Conservation (phyloP, 371 early-diverging fungal species). For the Mortierella sp. region DNA sequence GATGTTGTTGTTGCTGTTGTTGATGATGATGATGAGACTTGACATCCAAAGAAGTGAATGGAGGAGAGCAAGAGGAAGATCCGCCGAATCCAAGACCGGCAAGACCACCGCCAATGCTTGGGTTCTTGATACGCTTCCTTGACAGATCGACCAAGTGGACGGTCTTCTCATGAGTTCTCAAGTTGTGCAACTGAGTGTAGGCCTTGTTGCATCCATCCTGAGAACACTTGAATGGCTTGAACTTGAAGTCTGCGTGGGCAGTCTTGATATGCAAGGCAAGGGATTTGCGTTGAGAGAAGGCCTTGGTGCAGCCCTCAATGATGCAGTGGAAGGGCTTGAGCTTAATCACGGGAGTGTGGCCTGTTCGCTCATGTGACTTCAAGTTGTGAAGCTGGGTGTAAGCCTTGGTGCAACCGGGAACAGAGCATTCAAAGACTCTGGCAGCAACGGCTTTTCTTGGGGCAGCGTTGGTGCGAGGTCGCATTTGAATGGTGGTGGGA, state of each 20-base stretch:
- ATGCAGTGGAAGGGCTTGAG: constrained; percentile 51
- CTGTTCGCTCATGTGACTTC: constrained; percentile 69
- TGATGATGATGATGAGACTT: constrained; percentile 8
- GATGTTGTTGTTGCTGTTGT: constrained; percentile 9
- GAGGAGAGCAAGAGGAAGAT: constrained; percentile 4
- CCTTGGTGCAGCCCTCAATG: constrained; percentile 51
- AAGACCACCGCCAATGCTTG: constrained; percentile 7
- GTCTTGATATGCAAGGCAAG: constrained; percentile 47
- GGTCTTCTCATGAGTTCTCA: constrained; percentile 55
- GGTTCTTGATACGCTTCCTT: constrained; percentile 45
- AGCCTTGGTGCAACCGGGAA: constrained; percentile 62
- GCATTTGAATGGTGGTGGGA: constrained; percentile 35
- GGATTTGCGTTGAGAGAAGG: constrained; percentile 54
- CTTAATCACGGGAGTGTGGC: constrained; percentile 60
- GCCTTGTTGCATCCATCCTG: constrained; percentile 61
- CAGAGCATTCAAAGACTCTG: constrained; percentile 49
- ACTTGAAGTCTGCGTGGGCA: constrained; percentile 58
- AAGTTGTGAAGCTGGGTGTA: constrained; percentile 68
- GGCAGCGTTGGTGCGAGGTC: constrained; percentile 25
- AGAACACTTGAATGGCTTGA: constrained; percentile 71
- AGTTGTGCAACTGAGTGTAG: constrained; percentile 69
- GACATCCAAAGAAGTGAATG: constrained; percentile 1
- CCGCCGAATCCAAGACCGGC: neutral
- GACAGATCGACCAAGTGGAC: constrained; percentile 49
- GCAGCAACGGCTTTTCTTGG: constrained; percentile 53